Base-by-base conservation (phyloP, 2,329 filamentous ascomycete genomes). In the Diplodia mutila region DNA sequence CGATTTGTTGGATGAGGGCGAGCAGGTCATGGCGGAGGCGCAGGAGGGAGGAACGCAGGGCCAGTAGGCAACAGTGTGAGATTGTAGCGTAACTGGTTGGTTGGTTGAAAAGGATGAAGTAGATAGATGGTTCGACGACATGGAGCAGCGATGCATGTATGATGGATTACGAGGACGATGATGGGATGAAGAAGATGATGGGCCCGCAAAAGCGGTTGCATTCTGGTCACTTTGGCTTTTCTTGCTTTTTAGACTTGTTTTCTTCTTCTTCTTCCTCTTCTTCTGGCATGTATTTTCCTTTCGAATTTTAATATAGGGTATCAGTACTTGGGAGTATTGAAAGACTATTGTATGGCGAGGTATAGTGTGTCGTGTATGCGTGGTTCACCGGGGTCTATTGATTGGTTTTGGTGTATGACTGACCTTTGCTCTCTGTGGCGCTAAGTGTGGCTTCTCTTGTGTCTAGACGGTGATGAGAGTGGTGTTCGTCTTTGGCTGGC, bases 1-100 rank as follows among this genome's bases (percentile, higher is more conserved):
- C 70, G 91, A 93, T 72, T 84, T 97, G 79, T 80, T 99, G 75
- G 94, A 99, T 79, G 95, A 99, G 78, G 93, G 93, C 1, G 95
- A 99, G 84, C 91, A 95, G 79, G 82, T 97, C 71, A 91, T 96
- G 86, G 88, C 88, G 55, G 91, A 94, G 76, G 77, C 75, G 21
- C 46, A 51, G 29, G 54, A 67, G 23, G 52, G 34, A 2, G 34
- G 48, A 12, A 14, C 29, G 48, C 18, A 46, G 1, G 42, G 42
- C 7, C 42, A 46, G 42, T 46, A 37, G 34, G 6, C 9, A 1
- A 1, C 9, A 11, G 34, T 11, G 21, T 39, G 61, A 16, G 14
- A 34, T 8, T 18, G 39, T 29, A 9, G 27, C 12, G 42, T 66
- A n/a, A n/a, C n/a, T 27, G 21, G 7, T 46, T 21, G 52, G 21